Evolutionary conservation across 257 asterid species (phyloP), one percentile per base, ranked within the genome.

Genomic region (Euphrasia confusa): DNA sequence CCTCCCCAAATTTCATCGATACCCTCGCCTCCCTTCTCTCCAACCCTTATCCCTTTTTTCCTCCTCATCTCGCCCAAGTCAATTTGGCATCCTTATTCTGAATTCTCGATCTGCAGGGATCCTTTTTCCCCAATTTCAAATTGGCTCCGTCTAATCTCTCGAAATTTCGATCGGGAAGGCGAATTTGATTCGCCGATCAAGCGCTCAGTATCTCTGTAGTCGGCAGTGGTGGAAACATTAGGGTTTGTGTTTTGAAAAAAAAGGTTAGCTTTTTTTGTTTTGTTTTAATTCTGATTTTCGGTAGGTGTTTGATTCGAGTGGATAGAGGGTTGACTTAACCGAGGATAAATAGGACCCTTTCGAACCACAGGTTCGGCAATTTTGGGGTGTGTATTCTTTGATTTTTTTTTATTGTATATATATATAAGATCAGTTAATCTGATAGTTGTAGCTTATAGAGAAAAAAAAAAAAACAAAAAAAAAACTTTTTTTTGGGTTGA

Each of bases 201-300:
- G 83, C 71, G 28, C 60, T 54, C 75, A 40, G 65, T 70, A 69
- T 64, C 67, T 75, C 75, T 59, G 71, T 69, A 76, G 67, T 71
- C 65, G 79, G 44, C 59, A 71, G 72, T 77, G 68, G 53, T 37
- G 42, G 42, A 37, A 7, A 37, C 57, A 30, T 59, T 75, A 71
- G 77, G 79, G 75, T 68, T 78, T 48, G 67, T 69, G 54, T 53
- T 74, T 72, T 45, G 58, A 68, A 64, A 67, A 33, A 62, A 52
- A 69, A 70, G 78, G 68, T 75, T 74, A 75, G 76, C 73, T 78
- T 77, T 15, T 60, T 26, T 35, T 54, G 27, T 44, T 13, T 54
- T 60, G 21, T 53, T 7, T 53, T 2, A 15, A 7, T 35, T 69
- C 64, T 59, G 45, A 56, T 60, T 67, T 54, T 68, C 35, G 7